These are phyloP conservation scores for Fusarium subtropicale DNA, from an alignment of 2,329 filamentous ascomycete species.

Conservation along the genomic window DNA sequence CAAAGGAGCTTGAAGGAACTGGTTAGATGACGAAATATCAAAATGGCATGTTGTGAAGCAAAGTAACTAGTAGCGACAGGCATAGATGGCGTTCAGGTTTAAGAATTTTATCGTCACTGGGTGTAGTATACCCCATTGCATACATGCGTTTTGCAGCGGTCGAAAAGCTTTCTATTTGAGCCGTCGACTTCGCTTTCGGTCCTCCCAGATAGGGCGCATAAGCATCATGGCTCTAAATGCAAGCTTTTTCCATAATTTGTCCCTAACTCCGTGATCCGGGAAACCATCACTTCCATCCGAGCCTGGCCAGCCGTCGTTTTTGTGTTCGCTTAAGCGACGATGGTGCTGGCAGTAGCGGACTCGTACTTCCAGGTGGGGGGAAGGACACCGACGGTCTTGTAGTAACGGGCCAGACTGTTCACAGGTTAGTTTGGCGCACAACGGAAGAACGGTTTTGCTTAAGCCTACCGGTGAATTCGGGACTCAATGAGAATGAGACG, in stretches of 20 bases:
- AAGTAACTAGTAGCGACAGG: slow-evolving; percentile 23
- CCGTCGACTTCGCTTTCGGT: slow-evolving; percentile 49
- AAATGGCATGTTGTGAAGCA: slow-evolving; percentile 2
- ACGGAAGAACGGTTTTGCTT: not conserved
- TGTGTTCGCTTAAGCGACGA: slow-evolving; percentile 79
- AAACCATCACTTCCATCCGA: slow-evolving; percentile 51
- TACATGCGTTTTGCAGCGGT: slow-evolving; percentile 49
- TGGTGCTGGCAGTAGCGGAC: slow-evolving; percentile 93
- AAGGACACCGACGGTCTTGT: slow-evolving; percentile 91
- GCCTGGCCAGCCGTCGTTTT: slow-evolving; percentile 33
- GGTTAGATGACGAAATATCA: slow-evolving; percentile 28
- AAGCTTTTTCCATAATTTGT: slow-evolving; percentile 55
- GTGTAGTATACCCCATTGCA: slow-evolving; percentile 43
- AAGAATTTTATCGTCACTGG: slow-evolving; percentile 41
- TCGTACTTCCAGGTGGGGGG: slow-evolving; percentile 99
- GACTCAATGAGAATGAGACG: slow-evolving; percentile 99
- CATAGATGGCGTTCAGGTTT: slow-evolving; percentile 45
- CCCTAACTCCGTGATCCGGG: slow-evolving; percentile 59
- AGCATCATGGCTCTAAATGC: slow-evolving; percentile 60
- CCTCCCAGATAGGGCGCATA: slow-evolving; percentile 53
- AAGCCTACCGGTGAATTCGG: slow-evolving; percentile 82
- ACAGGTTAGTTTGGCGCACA: not conserved
- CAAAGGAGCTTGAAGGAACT: slow-evolving; percentile 69
- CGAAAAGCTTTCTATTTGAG: slow-evolving; percentile 53
- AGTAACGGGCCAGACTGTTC: slow-evolving; percentile 89